Evolutionary conservation across 139 green algal genomes (phyloP).

Genomic region (Raphidocelis subcapitata): DNA sequence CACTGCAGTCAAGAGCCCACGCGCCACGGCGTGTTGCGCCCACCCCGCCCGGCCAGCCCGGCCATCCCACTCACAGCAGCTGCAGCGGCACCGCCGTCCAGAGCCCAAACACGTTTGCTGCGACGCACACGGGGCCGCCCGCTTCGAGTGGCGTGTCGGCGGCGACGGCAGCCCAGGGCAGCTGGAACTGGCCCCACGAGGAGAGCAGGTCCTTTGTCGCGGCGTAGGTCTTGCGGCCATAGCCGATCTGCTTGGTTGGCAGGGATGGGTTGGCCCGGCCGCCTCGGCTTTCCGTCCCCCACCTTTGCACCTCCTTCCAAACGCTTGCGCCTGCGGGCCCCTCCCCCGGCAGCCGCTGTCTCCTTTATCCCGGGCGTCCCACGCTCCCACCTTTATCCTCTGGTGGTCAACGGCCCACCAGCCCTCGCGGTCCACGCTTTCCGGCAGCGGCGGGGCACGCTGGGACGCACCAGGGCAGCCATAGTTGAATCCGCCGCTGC

Average conservation of each 20-base stretch:
- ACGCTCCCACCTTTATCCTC: conserved; percentile 15
- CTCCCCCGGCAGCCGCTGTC: too few species aligned
- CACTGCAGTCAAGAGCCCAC: background rate
- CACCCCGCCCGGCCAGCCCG: background rate
- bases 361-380: too few species aligned
- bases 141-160: conserved; percentile 23
- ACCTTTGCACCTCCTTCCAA: too few species aligned
- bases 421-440: conserved; percentile 8
- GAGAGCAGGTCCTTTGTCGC: conserved; percentile 26
- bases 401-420: conserved; percentile 29
- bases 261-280: too few species aligned
- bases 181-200: conserved; percentile 56
- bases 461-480: conserved; percentile 7
- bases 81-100: conserved; percentile 50
- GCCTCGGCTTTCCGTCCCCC: too few species aligned
- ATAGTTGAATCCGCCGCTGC: conserved; percentile 25
- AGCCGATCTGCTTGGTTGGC: conserved; percentile 36
- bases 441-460: conserved; percentile 8
- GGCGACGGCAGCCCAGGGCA: conserved; percentile 49
- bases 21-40: too few species aligned
- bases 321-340: too few species aligned
- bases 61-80: conserved; percentile 36
- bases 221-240: conserved; percentile 34
- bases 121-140: conserved; percentile 35
- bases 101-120: conserved; percentile 44